Evolutionary conservation across 2,329 filamentous ascomycete genomes (phyloP).

Genomic region (Fusarium veterinarium): DNA sequence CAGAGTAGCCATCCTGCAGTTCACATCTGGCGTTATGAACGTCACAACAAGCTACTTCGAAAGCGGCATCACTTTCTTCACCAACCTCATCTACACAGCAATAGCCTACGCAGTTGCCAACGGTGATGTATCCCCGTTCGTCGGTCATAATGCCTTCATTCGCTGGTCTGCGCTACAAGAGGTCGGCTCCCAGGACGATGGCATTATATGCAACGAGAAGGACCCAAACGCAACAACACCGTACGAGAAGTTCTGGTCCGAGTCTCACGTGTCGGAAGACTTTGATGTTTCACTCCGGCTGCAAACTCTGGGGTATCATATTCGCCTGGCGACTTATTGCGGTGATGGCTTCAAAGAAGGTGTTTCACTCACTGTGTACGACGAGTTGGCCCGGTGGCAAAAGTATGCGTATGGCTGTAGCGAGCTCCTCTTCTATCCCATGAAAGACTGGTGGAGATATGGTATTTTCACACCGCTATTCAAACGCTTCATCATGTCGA

Average conservation of each 20-base stretch:
- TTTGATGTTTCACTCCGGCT: conserved; percentile 76
- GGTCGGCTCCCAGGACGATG: conserved; percentile 50
- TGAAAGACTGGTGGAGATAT: conserved; percentile 46
- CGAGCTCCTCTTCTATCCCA: conserved; percentile 75
- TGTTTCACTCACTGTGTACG: conserved; percentile 78
- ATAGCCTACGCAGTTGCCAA: conserved; percentile 77
- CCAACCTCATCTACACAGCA: conserved; percentile 78
- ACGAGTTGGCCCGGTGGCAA: conserved; percentile 77
- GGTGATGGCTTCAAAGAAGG: conserved; percentile 78
- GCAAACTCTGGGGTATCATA: conserved; percentile 74
- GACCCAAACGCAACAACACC: neutral
- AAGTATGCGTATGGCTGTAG: conserved; percentile 79
- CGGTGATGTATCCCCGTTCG: conserved; percentile 79
- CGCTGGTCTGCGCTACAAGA: conserved; percentile 62
- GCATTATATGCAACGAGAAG: conserved; percentile 43
- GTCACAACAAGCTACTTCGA: conserved; percentile 78
- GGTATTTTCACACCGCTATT: neutral
- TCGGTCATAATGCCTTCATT: conserved; percentile 81
- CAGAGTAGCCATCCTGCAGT: conserved; percentile 77
- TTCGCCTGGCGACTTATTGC: conserved; percentile 76
- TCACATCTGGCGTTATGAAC: conserved; percentile 80
- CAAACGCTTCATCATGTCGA: neutral
- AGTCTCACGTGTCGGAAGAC: conserved; percentile 79
- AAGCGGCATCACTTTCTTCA: conserved; percentile 68
- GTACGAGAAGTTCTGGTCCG: conserved; percentile 73